Base-by-base conservation (phyloP, 768 basidiomycete species). In the Lepiota subincarnata region DNA sequence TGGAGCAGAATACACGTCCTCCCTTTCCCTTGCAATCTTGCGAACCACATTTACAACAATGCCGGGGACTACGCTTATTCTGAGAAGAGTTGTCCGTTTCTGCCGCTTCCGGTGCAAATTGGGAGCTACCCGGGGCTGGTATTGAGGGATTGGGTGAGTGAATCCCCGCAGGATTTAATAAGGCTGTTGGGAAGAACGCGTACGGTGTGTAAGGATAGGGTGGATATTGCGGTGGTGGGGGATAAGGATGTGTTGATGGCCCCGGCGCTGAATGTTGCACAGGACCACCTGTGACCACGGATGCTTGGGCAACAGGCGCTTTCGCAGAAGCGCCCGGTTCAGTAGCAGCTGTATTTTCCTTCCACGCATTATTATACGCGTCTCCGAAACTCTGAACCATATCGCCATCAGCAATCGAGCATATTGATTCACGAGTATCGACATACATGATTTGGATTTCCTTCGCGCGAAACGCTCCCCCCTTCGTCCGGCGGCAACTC, bases 21-120 rank as follows among this genome's bases (percentile, higher is more conserved):
- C 89, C 89, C 60, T 90, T 91, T 45, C 89, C 89, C 64, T 90
- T 91, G 66, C 89, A 92, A 19, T 87, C 82, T 67, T 85, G 82
- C 36, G 81, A 83, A 13, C 89, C 89, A 53, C 89, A 91, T 70
- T 92, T 92, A 65, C 84, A 85, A 60, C 89, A 92, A 62, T 90
- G 89, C 37, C 89, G 57, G 43, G 78, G 84, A 40, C 81, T 81
- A 2, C 89, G 78, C 63, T 87, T 87, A 59, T 68, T 48, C 55
- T 60, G 14, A 60, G 40, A 22, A 60, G 7, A 35, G 28, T 13
- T 28, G 19, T 44, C 54, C 22, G 35, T 19, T 8, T 40, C 51
- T 24, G n/a, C 56, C 40, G 18, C 59, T 24, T 11, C 50, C 19
- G 31, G 57, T 28, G 35, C 45, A 18, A 50, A 50, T 48, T 38